Conservation (phyloP, 2,329 filamentous ascomycete species). For the Sphaceloma murrayae region DNA sequence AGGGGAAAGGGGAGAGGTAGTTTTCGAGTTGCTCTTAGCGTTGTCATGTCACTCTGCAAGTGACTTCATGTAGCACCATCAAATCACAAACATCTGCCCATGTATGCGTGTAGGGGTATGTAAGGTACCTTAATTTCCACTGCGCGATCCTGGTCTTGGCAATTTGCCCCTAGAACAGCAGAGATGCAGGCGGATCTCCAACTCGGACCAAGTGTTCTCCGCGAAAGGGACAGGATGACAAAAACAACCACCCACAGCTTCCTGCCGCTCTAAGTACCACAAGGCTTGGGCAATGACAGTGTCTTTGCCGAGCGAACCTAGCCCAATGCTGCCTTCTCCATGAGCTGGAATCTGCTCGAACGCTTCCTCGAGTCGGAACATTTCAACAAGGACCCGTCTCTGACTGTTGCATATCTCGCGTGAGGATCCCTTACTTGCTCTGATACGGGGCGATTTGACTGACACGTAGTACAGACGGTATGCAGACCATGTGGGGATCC, state of each 20-base stretch:
- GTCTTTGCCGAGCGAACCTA: conserved; percentile 17
- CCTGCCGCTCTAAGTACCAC: neutral
- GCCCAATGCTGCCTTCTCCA: conserved; percentile 25
- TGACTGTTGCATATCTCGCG: conserved; percentile 82
- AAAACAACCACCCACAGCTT: conserved; percentile 8
- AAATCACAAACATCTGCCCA: neutral
- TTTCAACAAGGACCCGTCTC: conserved; percentile 83
- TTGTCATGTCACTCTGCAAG: neutral
- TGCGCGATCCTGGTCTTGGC: no score
- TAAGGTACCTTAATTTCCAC: no score
- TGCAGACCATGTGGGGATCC: conserved; percentile 80
- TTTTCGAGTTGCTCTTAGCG: conserved; percentile 2
- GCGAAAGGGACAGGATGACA: conserved; percentile 10
- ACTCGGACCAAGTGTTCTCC: conserved; percentile 14
- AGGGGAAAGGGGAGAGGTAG: neutral
- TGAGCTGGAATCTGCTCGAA: conserved; percentile 74
- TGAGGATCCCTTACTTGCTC: conserved; percentile 40
- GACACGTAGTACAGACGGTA: conserved; percentile 53
- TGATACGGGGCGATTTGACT: conserved; percentile 21
- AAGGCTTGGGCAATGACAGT: conserved; percentile 16
- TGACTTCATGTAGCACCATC: conserved; percentile 5
- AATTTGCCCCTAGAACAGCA: conserved; percentile 3
- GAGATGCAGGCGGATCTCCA: conserved; percentile 1
- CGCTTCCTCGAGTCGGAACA: conserved; percentile 89
- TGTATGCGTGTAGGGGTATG: neutral